Evolutionary conservation across 768 basidiomycete species (phyloP), one percentile per base, ranked within the genome.

Genomic region (Podaxis sp.): DNA sequence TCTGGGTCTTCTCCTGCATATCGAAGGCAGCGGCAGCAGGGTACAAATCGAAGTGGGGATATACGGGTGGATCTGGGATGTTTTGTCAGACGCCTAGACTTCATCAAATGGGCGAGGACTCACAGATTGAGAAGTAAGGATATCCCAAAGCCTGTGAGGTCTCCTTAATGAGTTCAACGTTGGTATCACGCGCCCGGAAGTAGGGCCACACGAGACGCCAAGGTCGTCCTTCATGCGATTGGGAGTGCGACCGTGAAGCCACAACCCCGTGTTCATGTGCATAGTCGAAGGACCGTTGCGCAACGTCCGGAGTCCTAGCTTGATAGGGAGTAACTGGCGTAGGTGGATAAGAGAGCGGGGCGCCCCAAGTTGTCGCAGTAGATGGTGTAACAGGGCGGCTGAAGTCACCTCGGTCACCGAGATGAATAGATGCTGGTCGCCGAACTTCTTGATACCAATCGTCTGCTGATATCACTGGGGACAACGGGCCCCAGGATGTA

Each of bases 331-430:
- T 74, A 17, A 66, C 57, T 10, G 79, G 77, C 54, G 74, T 78
- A 7, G 77, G 70, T 62, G 79, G 80, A 68, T 74, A 81, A 2
- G 78, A 80, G 37, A 76, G 68, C 12, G 80, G 80, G 20, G 79
- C 77, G 44, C 82, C 84, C 84, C 83, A 84, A 20, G 76, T 77
- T 2, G 83, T 83, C 17, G 81, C 79, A 2, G 81, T 83, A 30
- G 75, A 74, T 17, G 83, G 84, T 22, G 85, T 84, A 2, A 73
- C 73, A 1, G 87, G 87, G 4, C 51, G 59, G 28, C 62, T 66
- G 54, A 64, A 66, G 12, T 56, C 58, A 5, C 62, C 65, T 26
- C 65, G 61, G 10, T 63, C 58, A 17, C 58, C 44, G 28, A 66
- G 62, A 49, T 66, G 65, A 22, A 66, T 50, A 12, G 65, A 66